Evolutionary conservation across 148 eudicot species (phyloP).

Genomic region (Tetragonia tetragonoides): DNA sequence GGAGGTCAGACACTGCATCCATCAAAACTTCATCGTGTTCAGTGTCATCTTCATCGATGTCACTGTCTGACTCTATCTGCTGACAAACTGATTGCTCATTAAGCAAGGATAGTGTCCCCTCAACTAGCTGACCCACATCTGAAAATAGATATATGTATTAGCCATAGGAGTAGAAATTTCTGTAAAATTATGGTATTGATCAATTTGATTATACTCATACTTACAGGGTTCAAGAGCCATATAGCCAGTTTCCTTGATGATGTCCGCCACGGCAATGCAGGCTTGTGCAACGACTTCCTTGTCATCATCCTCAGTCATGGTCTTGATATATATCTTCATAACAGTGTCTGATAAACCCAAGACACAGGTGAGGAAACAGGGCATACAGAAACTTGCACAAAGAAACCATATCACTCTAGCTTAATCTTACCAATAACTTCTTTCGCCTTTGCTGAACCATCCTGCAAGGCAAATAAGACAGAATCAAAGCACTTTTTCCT

Average conservation of each 20-base stretch:
- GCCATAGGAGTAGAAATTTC: neutral
- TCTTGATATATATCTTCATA: constrained; percentile 77
- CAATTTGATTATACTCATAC: constrained; percentile 29
- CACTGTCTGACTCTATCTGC: constrained; percentile 84
- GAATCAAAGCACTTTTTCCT: constrained; percentile 4
- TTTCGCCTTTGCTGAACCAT: constrained; percentile 67
- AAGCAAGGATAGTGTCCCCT: constrained; percentile 67
- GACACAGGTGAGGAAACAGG: neutral
- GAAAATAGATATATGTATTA: constrained; percentile 18
- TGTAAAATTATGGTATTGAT: neutral
- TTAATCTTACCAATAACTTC: constrained; percentile 60
- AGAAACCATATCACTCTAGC: neutral
- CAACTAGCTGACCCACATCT: constrained; percentile 80
- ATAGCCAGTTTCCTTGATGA: constrained; percentile 67
- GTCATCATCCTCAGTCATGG: constrained; percentile 91
- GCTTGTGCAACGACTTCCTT: constrained; percentile 98
- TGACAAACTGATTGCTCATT: constrained; percentile 76
- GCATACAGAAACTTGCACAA: neutral
- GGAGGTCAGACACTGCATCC: constrained; percentile 99
- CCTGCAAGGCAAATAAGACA: constrained; percentile 45
- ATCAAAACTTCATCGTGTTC: constrained; percentile 90
- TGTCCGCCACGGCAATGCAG: constrained; percentile 74
- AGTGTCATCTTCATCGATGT: constrained; percentile 70
- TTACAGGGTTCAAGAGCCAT: constrained; percentile 78
- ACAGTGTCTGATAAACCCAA: constrained; percentile 58